A percentile compares a stretch with the other conserved stretches of the same genome.
Evolutionary conservation across 352 stramenopile species (phyloP).

Genomic region (Phytophthora pisi): DNA sequence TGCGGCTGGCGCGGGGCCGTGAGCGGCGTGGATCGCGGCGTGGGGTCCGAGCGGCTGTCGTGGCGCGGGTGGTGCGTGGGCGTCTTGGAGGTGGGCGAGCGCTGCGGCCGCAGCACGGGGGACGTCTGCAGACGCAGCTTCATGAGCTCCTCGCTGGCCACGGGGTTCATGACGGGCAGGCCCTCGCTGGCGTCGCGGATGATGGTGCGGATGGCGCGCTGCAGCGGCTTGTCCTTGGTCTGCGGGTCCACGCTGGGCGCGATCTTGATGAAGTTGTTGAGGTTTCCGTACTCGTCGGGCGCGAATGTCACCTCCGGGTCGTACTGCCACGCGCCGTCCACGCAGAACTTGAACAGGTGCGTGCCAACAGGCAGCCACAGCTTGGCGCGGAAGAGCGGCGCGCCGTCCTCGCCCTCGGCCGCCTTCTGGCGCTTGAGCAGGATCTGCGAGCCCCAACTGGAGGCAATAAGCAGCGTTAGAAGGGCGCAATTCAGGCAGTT

Average conservation of each 20-base stretch:
- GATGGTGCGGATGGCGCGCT: conserved; percentile 72
- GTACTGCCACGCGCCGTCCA: conserved; percentile 85
- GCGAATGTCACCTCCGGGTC: conserved; percentile 84
- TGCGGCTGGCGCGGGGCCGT: conserved; percentile 50
- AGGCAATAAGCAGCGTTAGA: not conserved
- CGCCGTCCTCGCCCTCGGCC: conserved; percentile 3
- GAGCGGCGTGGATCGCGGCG: conserved; percentile 31
- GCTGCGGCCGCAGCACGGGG: conserved; percentile 34
- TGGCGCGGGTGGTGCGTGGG: conserved; percentile 17
- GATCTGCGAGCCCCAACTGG: conserved; percentile 83
- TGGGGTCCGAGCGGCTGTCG: conserved; percentile 32
- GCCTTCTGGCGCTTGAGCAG: conserved; percentile 47
- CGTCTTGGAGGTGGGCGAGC: conserved; percentile 26
- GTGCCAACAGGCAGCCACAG: conserved; percentile 70
- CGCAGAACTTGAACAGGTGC: conserved; percentile 83
- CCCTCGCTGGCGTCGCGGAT: conserved; percentile 57
- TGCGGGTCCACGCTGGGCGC: conserved; percentile 27
- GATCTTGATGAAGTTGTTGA: conserved; percentile 89
- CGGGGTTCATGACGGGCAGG: conserved; percentile 76
- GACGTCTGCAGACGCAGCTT: conserved; percentile 67
- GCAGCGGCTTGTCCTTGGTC: conserved; percentile 54
- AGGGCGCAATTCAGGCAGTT: not conserved
- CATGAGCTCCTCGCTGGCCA: conserved; percentile 63
- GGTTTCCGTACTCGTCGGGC: conserved; percentile 84
- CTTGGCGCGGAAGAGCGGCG: conserved; percentile 40